Base-by-base conservation (phyloP, 176 grass and related monocot genomes). In the Avena eriantha region DNA sequence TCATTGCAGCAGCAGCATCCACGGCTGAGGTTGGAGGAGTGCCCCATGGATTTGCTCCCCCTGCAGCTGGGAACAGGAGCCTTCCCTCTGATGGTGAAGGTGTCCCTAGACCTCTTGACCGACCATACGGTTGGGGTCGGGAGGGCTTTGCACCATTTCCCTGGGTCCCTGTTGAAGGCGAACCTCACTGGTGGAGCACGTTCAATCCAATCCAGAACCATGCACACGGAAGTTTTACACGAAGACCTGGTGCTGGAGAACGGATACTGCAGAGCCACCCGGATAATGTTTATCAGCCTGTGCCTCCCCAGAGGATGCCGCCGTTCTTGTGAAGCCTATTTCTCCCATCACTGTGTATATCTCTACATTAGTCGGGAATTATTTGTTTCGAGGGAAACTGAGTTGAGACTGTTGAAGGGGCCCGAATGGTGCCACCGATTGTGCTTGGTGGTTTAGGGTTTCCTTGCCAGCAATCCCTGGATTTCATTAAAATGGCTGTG, bases 101-200 rank as follows among this genome's bases (percentile, higher is more conserved):
- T 69, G 60, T 90, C 16, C 68, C 90, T 66, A 89, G 86, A 85
- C 93, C 87, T 21, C 22, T 86, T 2, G 86, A 95, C n/a, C 50
- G 84, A 58, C 70, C 85, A 66, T 95, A 89, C 15, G 47, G 86
- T 4, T 95, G 88, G 93, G 86, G 86, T 12, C 80, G 60, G 41
- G 93, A 91, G 78, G 91, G 91, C 13, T 87, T 87, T 12, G 75
- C 71, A 0, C 87, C 89, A 22, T 83, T 93, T 21, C 92, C 88
- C 1, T 93, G 88, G 93, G 89, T 93, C 51, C 91, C 84, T 19
- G 78, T 86, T 77, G 93, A 95, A 24, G 54, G 86, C 1, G 91
- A 95, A 69, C 79, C 93, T 76, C 93, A 91, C 53, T 95, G 91
- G 93, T 95, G 91, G 91, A 76, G 93, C 26, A 88, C 88, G 55